Base-by-base conservation (phyloP, 2,329 filamentous ascomycete species). In the Orbilia quercus region DNA sequence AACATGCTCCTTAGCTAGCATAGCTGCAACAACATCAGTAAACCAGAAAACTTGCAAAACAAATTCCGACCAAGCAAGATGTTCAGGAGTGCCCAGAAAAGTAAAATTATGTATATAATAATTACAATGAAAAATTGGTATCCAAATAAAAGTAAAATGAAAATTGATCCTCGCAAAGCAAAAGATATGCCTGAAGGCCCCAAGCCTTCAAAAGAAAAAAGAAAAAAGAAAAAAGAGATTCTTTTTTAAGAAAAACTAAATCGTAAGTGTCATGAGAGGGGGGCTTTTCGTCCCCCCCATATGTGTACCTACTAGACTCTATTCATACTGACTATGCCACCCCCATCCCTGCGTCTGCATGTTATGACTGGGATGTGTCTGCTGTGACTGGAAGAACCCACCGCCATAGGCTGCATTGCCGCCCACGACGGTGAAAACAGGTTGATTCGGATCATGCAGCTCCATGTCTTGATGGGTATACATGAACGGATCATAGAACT, bases 391-490 rank as follows among this genome's bases (percentile, higher is more conserved):
- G 67, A 72, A 72, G 48, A 54, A 65, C 14, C 59, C 67, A 23
- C 60, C 53, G 14, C 59, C 67, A 22, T 72, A 72, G 12, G 53
- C 36, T 38, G 16, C 53, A 20, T 47, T 58, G 5, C 48, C 51
- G 18, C 67, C 67, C n/a, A 72, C 67, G n/a, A 72, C 53, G 7
- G 59, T 72, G 34, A 47, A 72, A 14, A 72, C 67, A 9, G 67
- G 45, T 23, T 72, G 67, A 22, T 65, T 72, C 0, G 67, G 67
- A 64, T 72, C 67, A 72, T 72, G 59, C 14, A 72, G 40, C 47
- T 72, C 67, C 67, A 72, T 65, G 38, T 72, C 67, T 53, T 72
- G 67, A 60, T 72, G 67, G 7, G 59, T 53, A 42, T 72, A 72
- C 67, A 72, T 65, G 45, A 72, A 72, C 18, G 59, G 45, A 38